Evolutionary conservation across 202 grass and related monocot genomes (phyloP), one percentile per base, ranked within the genome.

Genomic region (Digitaria exilis): DNA sequence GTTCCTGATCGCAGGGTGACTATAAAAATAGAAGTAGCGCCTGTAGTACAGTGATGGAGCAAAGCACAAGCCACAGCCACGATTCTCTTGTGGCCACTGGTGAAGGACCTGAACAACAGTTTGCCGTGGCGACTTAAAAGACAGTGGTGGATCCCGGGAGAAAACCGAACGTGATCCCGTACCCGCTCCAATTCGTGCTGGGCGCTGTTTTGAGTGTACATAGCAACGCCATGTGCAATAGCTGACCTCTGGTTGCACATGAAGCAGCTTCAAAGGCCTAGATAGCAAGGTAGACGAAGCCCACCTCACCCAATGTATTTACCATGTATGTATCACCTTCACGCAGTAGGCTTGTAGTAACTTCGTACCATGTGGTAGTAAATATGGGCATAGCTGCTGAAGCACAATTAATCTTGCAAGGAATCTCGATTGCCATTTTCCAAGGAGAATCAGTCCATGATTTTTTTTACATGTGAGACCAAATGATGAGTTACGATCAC

Each of bases 91-190:
- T 62, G 25, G 46, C n/a, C 28, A 25, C 50, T 73, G 32, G 45
- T 64, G 74, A 84, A 87, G 79, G 69, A 84, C 70, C 69, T 55
- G 68, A 57, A 74, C 26, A 86, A 46, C 51, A 63, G 34, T 18
- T 25, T 86, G 31, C 25, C 73, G 51, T 50, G 24, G 75, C 2
- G 68, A 87, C 71, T 45, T 13, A 80, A 43, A 67, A 55, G 32
- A 69, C 67, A 82, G 66, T 42, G 37, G n/a, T n/a, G 73, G 58
- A 90, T 82, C 79, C 66, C 42, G 15, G 51, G 9, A 58, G 34
- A 39, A 68, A 35, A 44, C 66, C 68, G 24, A 77, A 24, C 11
- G 18, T 61, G 59, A 22, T 44, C 25, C 83, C 34, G 65, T 86
- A 82, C 78, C 26, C 63, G 7, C 74, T 41, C 49, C 25, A 37